Base-by-base conservation (phyloP, 225 moss, liverwort and hornwort species). In the Asterella californica region DNA sequence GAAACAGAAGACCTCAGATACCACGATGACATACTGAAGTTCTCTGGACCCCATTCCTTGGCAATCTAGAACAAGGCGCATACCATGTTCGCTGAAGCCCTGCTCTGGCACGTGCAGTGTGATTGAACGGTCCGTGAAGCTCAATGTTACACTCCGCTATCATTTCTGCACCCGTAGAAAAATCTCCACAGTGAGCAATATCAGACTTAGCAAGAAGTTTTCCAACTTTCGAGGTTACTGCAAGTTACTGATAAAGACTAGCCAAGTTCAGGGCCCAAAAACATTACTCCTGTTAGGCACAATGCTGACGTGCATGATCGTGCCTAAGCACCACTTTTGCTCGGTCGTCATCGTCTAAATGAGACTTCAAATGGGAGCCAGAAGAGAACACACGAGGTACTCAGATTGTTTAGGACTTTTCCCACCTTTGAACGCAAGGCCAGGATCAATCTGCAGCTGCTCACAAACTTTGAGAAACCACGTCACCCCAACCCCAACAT, bases 111-210 rank as follows among this genome's bases (percentile, higher is more conserved):
- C 96, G 89, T 71, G 94, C 93, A 62, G 88, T 85, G 79, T 97
- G 90, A 86, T 97, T 97, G 68, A 97, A 94, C 47, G 96, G 96
- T 68, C 96, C 96, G 81, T 86, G 87, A 49, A 97, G 83, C 75
- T 91, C 89, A 72, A 97, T 79, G 55, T 90, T 86, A 67, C 79
- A 85, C 82, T 93, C 90, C 81, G 83, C 85, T 61, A 97, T 79
- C 78, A 97, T 78, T 52, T 90, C 96, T 97, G 86, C 55, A 83
- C 37, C 61, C 50, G 25, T 65, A 69, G 0, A 57, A 69, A 30
- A 4, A 36, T 0, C 36, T 67, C 63, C 72, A 50, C 7, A 27
- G 45, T n/a, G 37, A 67, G 17, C 46, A 48, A 25, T 46, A 14
- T 14, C 24, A 64, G n/a, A 79, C 24, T 2, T 53, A 34, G 15